phyloP scores from a whole-genome alignment of 164 flowering plant species.

The Berberis thunbergii region DNA sequence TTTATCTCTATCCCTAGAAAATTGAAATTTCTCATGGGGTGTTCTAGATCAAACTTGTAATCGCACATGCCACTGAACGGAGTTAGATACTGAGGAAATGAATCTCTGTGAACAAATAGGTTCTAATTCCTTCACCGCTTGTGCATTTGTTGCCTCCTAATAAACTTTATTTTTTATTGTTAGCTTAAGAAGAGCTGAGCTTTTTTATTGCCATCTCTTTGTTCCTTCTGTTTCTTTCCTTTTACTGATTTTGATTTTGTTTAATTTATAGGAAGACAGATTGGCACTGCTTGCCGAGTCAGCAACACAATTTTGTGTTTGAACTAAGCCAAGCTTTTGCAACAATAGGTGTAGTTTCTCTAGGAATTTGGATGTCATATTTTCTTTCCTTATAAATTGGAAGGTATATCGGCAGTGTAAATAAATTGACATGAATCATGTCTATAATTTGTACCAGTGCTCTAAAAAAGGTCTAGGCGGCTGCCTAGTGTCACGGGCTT shows the following conservation, averaged over 20 bases:
- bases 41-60: no score
- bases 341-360: slow-evolving; percentile 62
- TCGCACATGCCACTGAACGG: no score
- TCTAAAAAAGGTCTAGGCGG: no score
- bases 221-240: not conserved
- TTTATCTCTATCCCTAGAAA: no score
- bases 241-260: not conserved
- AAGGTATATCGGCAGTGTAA: slow-evolving; percentile 16
- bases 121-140: no score
- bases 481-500: no score
- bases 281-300: slow-evolving; percentile 58
- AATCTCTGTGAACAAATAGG: no score
- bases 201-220: not conserved
- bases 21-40: no score
- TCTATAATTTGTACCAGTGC: not conserved
- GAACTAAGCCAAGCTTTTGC: slow-evolving; percentile 81
- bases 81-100: no score
- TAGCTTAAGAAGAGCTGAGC: not conserved
- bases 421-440: slow-evolving; percentile 11
- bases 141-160: no score
- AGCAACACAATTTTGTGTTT: slow-evolving; percentile 39
- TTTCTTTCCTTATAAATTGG: slow-evolving; percentile 30
- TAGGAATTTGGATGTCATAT: slow-evolving; percentile 81
- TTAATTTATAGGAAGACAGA: slow-evolving; percentile 54
- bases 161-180: no score